phyloP scores from a whole-genome alignment of 495 filamentous ascomycete genomes.

The Penicillium robsamsonii region DNA sequence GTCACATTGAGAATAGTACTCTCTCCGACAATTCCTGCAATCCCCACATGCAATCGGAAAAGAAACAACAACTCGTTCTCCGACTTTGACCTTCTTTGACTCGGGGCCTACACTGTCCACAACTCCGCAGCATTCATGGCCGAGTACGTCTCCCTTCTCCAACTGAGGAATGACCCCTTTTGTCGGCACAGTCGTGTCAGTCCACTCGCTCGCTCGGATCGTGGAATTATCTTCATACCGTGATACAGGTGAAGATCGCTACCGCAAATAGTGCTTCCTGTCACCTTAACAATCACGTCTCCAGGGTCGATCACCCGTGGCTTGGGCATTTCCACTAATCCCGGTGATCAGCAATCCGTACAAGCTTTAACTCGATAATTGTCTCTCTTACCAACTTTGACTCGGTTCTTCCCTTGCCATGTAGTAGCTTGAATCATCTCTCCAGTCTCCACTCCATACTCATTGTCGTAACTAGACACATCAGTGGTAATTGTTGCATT shows the following conservation, averaged over 20 bases:
- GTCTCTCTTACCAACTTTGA: conserved; percentile 31
- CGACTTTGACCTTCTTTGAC: conserved; percentile 58
- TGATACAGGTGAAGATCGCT: conserved; percentile 83
- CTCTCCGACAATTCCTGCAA: conserved; percentile 76
- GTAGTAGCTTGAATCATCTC: conserved; percentile 20
- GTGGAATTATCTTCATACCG: conserved; percentile 30
- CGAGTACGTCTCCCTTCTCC: conserved; percentile 81
- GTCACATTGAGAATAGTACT: conserved; percentile 75
- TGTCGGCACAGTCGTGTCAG: background rate
- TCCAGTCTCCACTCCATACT: conserved; percentile 23
- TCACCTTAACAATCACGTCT: conserved; percentile 84
- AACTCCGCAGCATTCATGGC: conserved; percentile 85
- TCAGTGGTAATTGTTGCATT: conserved; percentile 30
- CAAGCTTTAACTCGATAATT: background rate
- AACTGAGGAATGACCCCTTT: conserved; percentile 63
- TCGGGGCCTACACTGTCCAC: conserved; percentile 67
- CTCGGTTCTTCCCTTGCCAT: conserved; percentile 41
- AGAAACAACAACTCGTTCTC: conserved; percentile 77
- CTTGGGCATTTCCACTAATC: conserved; percentile 58
- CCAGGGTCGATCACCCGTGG: conserved; percentile 67
- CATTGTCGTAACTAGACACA: conserved; percentile 31
- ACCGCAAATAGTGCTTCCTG: conserved; percentile 83
- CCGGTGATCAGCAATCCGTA: background rate
- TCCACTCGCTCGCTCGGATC: background rate
- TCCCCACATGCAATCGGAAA: conserved; percentile 76